Percentiles rank a stretch among this genome's conserved stretches.
These are phyloP conservation scores for Solanum clarkiae DNA, from an alignment of 257 asterid genomes.

Conservation along the genomic window DNA sequence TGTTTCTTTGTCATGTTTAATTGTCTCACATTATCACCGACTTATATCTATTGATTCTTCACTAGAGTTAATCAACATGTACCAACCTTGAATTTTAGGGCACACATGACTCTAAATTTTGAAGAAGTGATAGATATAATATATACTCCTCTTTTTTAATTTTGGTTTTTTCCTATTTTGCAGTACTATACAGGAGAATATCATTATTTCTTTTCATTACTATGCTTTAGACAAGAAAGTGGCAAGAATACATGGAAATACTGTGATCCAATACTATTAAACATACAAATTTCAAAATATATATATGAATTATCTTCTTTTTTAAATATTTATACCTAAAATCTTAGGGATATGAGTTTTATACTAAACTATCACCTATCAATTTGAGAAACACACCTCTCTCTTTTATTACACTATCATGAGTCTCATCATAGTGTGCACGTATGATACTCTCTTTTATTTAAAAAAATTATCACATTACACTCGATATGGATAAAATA, in stretches of 20 bases:
- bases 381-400: too few relatives aligned
- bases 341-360: too few relatives aligned
- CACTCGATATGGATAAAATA: too few relatives aligned
- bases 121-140: neutral
- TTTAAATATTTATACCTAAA: too few relatives aligned
- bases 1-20: neutral
- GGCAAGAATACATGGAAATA: neutral
- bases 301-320: too few relatives aligned
- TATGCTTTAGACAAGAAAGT: neutral
- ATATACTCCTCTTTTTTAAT: neutral
- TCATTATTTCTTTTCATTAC: neutral
- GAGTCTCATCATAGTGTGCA: too few relatives aligned
- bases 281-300: too few relatives aligned
- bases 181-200: neutral
- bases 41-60: neutral
- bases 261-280: neutral
- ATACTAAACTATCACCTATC: too few relatives aligned
- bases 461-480: too few relatives aligned
- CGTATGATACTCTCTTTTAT: too few relatives aligned
- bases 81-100: neutral
- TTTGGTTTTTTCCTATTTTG: neutral
- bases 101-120: neutral
- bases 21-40: neutral
- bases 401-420: too few relatives aligned
- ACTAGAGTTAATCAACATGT: neutral